Percentiles rank a stretch among this genome's conserved stretches.
Evolutionary conservation across 805 yeast species (phyloP).

Genomic region (Starmerella stellata): DNA sequence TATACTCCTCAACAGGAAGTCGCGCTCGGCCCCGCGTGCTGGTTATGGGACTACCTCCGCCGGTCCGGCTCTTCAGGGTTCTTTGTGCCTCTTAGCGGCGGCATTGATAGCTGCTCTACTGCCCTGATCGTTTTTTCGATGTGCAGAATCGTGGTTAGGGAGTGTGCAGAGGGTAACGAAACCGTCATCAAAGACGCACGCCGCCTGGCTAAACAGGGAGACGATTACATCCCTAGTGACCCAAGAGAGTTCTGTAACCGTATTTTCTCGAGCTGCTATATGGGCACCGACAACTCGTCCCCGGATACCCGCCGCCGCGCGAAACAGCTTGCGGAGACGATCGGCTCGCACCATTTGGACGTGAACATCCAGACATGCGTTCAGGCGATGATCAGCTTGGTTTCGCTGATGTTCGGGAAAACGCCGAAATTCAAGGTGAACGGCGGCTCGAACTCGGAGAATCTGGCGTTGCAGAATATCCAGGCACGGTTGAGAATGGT

Average conservation of each 20-base stretch:
- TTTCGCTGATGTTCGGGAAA: slow-evolving; percentile 80
- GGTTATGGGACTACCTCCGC: slow-evolving; percentile 97
- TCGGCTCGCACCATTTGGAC: slow-evolving; percentile 83
- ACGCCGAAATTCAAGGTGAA: slow-evolving; percentile 75
- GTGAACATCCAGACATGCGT: slow-evolving; percentile 82
- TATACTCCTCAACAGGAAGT: slow-evolving; percentile 89
- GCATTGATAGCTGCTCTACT: slow-evolving; percentile 95
- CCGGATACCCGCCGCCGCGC: slow-evolving; percentile 72
- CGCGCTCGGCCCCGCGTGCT: slow-evolving; percentile 96
- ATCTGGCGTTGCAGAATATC: slow-evolving; percentile 85
- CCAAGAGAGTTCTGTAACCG: slow-evolving; percentile 60
- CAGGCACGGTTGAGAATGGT: slow-evolving; percentile 97
- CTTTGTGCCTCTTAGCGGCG: slow-evolving; percentile 88
- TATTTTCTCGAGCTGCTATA: slow-evolving; percentile 75
- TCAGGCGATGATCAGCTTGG: slow-evolving; percentile 48
- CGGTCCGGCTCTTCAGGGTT: slow-evolving; percentile 81
- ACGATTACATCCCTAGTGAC: slow-evolving; percentile 46
- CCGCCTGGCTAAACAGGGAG: slow-evolving; percentile 38
- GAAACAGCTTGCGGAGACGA: slow-evolving; percentile 46
- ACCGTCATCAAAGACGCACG: slow-evolving; percentile 68
- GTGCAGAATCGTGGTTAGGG: slow-evolving; percentile 69
- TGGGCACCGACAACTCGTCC: slow-evolving; percentile 94
- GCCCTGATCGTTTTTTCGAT: slow-evolving; percentile 85
- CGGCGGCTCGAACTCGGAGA: slow-evolving; percentile 86
- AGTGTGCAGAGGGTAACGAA: slow-evolving; percentile 36